phyloP scores from a whole-genome alignment of 2,329 filamentous ascomycete genomes.

The Aspergillus sp. region DNA sequence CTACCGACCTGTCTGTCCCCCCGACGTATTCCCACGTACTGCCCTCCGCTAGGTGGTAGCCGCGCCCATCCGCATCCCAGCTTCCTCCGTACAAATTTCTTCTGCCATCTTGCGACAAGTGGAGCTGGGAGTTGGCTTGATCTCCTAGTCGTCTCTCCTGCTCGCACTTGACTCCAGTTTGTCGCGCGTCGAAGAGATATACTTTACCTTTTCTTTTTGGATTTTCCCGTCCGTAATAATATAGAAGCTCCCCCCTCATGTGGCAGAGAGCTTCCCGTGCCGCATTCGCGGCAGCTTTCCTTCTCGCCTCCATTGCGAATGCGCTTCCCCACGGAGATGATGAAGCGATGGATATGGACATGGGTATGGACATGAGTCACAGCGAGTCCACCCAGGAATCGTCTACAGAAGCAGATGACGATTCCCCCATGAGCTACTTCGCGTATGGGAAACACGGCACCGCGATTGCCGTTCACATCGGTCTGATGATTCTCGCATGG shows the following conservation, averaged over 20 bases:
- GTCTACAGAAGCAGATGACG: constrained; percentile 19
- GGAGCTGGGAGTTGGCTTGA: neutral
- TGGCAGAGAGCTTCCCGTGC: constrained; percentile 25
- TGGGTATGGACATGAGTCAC: constrained; percentile 27
- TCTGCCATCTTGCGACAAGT: neutral
- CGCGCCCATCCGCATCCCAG: neutral
- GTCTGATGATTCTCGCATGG: constrained; percentile 71
- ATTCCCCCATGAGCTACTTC: constrained; percentile 48
- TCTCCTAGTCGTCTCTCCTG: neutral
- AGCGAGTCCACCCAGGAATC: constrained; percentile 18
- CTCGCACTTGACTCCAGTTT: neutral
- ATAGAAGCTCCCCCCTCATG: constrained; percentile 21
- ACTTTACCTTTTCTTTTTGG: neutral
- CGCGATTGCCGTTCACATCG: constrained; percentile 68
- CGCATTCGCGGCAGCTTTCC: constrained; percentile 31
- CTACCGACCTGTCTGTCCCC: constrained; percentile 7
- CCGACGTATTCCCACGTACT: neutral
- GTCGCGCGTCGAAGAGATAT: constrained; percentile 1
- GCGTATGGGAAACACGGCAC: constrained; percentile 42
- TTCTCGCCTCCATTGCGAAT: constrained; percentile 34
- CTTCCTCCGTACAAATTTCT: neutral
- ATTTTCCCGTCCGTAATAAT: neutral
- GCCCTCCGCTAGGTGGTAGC: constrained; percentile 1
- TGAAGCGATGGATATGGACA: constrained; percentile 34
- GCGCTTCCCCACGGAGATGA: constrained; percentile 39